Conservation (phyloP, 2,329 filamentous ascomycete species). For the Cercospora beticola region DNA sequence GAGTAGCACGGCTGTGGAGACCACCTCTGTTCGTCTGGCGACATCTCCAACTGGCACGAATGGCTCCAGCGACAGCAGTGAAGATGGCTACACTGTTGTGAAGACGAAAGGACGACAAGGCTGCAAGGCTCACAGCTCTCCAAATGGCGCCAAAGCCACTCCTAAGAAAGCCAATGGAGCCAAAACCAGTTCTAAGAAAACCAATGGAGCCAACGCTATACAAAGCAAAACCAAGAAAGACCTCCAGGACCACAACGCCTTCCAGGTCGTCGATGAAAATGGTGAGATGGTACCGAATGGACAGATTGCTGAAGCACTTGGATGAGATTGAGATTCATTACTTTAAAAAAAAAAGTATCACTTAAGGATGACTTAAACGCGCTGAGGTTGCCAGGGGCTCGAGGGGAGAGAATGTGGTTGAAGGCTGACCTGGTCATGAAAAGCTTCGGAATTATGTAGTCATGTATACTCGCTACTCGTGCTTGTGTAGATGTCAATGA, state of each 20-base stretch:
- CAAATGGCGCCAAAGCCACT: not conserved
- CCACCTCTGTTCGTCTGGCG: conserved; percentile 9
- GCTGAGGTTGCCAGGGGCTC: not conserved
- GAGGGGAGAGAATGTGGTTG: not conserved
- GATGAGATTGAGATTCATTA: not conserved
- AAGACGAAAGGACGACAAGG: conserved; percentile 15
- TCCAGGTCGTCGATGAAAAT: conserved; percentile 12
- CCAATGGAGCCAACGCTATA: not conserved
- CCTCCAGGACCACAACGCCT: not conserved
- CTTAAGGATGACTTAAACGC: not conserved
- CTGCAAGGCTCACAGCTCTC: not conserved
- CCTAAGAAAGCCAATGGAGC: not conserved
- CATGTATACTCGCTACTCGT: not conserved
- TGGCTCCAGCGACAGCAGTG: conserved; percentile 15
- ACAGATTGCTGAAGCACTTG: not conserved
- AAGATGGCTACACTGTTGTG: conserved; percentile 24
- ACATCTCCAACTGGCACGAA: conserved; percentile 16
- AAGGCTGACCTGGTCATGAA: not conserved
- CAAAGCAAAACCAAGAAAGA: not conserved
- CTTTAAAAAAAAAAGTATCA: not conserved
- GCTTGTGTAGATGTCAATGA: not conserved
- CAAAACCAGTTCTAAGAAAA: not conserved
- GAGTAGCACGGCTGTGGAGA: conserved; percentile 1
- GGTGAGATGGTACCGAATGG: not conserved
- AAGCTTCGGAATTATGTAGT: not conserved